These are phyloP conservation scores for Cryphonectria carpinicola DNA, from an alignment of 2,329 filamentous ascomycete species.

Conservation along the genomic window DNA sequence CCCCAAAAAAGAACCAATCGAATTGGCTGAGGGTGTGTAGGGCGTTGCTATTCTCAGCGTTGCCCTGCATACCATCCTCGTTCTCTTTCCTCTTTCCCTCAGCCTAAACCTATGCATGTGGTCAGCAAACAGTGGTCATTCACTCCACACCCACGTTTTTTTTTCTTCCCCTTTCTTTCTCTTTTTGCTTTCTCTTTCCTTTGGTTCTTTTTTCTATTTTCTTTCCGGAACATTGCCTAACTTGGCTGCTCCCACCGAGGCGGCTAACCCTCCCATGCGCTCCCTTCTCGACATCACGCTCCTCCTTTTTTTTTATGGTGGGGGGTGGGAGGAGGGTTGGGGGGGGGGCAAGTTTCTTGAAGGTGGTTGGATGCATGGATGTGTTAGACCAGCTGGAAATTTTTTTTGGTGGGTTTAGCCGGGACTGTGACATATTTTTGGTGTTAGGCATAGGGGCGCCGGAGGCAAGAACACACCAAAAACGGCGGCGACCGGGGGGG, in stretches of 20 bases:
- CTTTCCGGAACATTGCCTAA: constrained; percentile 13
- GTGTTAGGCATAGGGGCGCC: too few species aligned
- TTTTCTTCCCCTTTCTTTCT: too few species aligned
- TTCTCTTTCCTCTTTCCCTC: not conserved
- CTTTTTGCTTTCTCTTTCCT: not conserved
- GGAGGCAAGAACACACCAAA: too few species aligned
- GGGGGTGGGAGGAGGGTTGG: too few species aligned
- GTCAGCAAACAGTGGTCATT: constrained; percentile 1
- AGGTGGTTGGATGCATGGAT: not conserved
- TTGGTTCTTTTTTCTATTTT: not conserved
- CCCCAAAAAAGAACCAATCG: not conserved
- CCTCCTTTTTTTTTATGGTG: too few species aligned
- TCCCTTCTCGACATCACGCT: not conserved
- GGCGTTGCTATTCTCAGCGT: constrained; percentile 12
- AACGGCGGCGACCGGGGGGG: too few species aligned
- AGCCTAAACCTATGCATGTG: not conserved
- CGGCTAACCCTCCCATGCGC: not conserved
- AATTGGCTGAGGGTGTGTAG: not conserved
- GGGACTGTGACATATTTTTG: not conserved
- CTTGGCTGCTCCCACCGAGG: not conserved
- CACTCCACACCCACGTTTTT: constrained; percentile 3
- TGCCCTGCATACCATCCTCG: not conserved
- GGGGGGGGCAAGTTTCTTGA: not conserved
- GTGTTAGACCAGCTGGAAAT: not conserved
- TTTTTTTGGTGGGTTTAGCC: not conserved